These are phyloP conservation scores for Ganoderma resinaceum DNA, from an alignment of 1,284 basidiomycete species.

Conservation along the genomic window DNA sequence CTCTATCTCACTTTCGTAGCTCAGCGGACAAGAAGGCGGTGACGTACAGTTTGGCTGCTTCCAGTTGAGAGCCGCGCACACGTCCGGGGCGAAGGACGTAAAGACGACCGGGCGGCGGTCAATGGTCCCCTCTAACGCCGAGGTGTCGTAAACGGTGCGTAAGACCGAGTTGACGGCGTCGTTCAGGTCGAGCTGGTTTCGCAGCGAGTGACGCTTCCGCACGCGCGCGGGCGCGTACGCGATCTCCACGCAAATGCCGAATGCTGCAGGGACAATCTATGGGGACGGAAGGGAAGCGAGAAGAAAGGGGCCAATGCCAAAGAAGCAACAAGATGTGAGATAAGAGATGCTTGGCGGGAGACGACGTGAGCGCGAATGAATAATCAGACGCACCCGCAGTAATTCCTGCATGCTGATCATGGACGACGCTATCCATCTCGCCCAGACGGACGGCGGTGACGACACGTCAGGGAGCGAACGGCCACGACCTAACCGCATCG, in stretches of 20 bases:
- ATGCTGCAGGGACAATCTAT: slow-evolving; percentile 73
- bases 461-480: slow-evolving; percentile 41
- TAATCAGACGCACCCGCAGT: slow-evolving; percentile 62
- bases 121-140: slow-evolving; percentile 55
- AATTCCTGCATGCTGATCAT: slow-evolving; percentile 79
- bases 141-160: slow-evolving; percentile 78
- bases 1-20: neutral
- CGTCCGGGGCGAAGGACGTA: slow-evolving; percentile 87
- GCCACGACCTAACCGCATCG: slow-evolving; percentile 56
- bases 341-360: neutral
- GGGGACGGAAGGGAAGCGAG: slow-evolving; percentile 17
- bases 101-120: slow-evolving; percentile 82
- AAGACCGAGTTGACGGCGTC: slow-evolving; percentile 84
- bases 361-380: neutral
- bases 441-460: slow-evolving; percentile 62
- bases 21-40: slow-evolving; percentile 15
- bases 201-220: slow-evolving; percentile 51
- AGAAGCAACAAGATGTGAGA: slow-evolving; percentile 7
- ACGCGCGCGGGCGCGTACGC: slow-evolving; percentile 66
- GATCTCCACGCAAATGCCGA: slow-evolving; percentile 85
- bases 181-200: slow-evolving; percentile 75
- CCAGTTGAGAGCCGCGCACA: slow-evolving; percentile 94
- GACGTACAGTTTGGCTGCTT: slow-evolving; percentile 96
- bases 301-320: slow-evolving; percentile 6
- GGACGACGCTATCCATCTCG: slow-evolving; percentile 53